phyloP scores from a whole-genome alignment of 2,329 filamentous ascomycete species.

The Septoria petroselini region DNA sequence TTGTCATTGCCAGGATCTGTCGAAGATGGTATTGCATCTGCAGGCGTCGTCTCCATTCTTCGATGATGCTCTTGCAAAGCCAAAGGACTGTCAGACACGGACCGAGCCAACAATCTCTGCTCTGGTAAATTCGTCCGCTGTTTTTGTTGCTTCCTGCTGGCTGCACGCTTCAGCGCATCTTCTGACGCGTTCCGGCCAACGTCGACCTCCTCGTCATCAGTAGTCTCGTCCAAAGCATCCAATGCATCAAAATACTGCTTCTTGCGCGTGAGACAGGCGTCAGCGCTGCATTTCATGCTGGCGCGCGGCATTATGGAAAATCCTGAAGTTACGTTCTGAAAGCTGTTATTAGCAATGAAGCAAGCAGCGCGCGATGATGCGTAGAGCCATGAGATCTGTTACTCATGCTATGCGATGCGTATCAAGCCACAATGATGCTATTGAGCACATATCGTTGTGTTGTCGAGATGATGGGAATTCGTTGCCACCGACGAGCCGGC shows the following conservation, averaged over 20 bases:
- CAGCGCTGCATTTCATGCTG: slow-evolving; percentile 1
- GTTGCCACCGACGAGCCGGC: too few relatives aligned
- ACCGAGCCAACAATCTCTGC: slow-evolving; percentile 24
- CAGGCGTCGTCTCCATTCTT: not conserved
- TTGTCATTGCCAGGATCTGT: not conserved
- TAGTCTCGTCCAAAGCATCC: slow-evolving; percentile 24
- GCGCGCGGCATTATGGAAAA: not conserved
- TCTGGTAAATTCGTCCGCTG: slow-evolving; percentile 4
- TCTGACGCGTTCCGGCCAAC: slow-evolving; percentile 26
- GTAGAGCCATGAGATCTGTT: too few relatives aligned
- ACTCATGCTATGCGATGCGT: too few relatives aligned
- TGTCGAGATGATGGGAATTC: too few relatives aligned
- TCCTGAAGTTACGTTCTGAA: not conserved
- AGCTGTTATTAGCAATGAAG: not conserved
- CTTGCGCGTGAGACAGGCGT: slow-evolving; percentile 22
- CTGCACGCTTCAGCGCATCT: slow-evolving; percentile 12
- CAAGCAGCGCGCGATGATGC: too few relatives aligned
- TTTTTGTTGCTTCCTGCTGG: slow-evolving; percentile 4
- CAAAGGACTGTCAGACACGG: slow-evolving; percentile 26
- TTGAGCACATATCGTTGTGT: too few relatives aligned
- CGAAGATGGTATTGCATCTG: not conserved
- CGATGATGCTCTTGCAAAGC: not conserved
- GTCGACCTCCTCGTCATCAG: slow-evolving; percentile 27
- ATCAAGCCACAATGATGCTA: too few relatives aligned
- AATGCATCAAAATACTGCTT: slow-evolving; percentile 27